A percentile compares a stretch with the other conserved stretches of the same genome.
phyloP scores from a whole-genome alignment of 192 early-diverging fungal genomes.

The Chytriomyces hyalinus region DNA sequence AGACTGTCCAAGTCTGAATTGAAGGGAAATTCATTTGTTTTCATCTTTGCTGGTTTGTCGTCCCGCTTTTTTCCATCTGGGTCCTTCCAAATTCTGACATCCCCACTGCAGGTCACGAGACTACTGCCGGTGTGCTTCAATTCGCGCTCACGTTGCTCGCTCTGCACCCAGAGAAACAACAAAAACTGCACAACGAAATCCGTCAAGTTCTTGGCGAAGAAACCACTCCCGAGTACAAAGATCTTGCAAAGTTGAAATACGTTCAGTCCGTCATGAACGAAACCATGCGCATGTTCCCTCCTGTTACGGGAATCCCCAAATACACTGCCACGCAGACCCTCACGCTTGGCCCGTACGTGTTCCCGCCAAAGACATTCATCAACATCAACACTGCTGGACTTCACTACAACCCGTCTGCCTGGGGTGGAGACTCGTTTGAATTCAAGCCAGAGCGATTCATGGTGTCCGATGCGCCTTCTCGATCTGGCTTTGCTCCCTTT shows the following conservation, averaged over 20 bases:
- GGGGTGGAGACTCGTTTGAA: constrained; percentile 15
- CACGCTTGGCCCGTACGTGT: constrained; percentile 11
- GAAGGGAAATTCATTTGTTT: constrained; percentile 50
- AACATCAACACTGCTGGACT: constrained; percentile 12
- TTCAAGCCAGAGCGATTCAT: constrained; percentile 28
- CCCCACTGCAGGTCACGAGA: neutral
- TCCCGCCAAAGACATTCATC: constrained; percentile 25
- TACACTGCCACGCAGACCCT: constrained; percentile 17
- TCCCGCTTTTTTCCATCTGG: constrained; percentile 43
- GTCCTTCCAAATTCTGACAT: neutral
- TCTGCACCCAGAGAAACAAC: constrained; percentile 47
- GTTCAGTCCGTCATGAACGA: constrained; percentile 48
- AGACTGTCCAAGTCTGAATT: constrained; percentile 41
- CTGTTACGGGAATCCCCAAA: constrained; percentile 41
- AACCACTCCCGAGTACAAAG: constrained; percentile 22
- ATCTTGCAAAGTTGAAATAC: constrained; percentile 29
- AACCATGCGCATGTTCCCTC: constrained; percentile 43
- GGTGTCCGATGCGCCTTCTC: neutral
- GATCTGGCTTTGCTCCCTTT: constrained; percentile 40
- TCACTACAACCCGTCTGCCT: constrained; percentile 26
- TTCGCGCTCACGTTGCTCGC: constrained; percentile 29
- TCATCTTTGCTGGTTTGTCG: constrained; percentile 63
- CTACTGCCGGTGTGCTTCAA: neutral
- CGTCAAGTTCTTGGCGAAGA: constrained; percentile 15
- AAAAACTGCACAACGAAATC: constrained; percentile 50